These are phyloP conservation scores for Metschnikowia aberdeeniae DNA, from an alignment of 805 yeast genomes.

Conservation along the genomic window DNA sequence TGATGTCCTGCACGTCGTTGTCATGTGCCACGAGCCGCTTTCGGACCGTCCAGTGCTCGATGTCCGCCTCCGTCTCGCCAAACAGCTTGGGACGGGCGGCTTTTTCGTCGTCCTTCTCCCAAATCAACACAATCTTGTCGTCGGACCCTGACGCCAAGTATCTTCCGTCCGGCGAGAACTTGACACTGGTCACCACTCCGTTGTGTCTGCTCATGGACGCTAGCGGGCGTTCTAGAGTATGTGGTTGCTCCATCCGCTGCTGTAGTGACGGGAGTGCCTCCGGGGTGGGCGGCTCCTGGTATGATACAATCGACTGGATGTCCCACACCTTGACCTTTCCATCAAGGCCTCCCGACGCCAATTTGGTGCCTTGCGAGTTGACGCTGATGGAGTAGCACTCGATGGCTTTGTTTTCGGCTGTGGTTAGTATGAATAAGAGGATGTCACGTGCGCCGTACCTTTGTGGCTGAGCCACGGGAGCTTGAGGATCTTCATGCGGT, in stretches of 20 bases:
- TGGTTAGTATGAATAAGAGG: constrained; percentile 18
- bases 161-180: constrained; percentile 88
- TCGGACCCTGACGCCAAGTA: constrained; percentile 94
- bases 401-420: constrained; percentile 73
- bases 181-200: constrained; percentile 92
- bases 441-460: constrained; percentile 25
- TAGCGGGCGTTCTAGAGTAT: constrained; percentile 45
- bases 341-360: constrained; percentile 91
- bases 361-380: constrained; percentile 73
- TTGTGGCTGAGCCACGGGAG: constrained; percentile 44
- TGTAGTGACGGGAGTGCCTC: neutral
- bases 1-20: constrained; percentile 94
- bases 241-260: constrained; percentile 13
- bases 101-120: constrained; percentile 82
- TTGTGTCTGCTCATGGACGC: constrained; percentile 94
- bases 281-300: constrained; percentile 19
- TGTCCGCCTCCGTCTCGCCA: constrained; percentile 66
- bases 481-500: constrained; percentile 34
- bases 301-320: constrained; percentile 48
- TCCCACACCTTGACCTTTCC: constrained; percentile 94
- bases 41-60: constrained; percentile 93
- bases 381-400: constrained; percentile 84
- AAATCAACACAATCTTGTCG: constrained; percentile 82
- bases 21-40: constrained; percentile 94
- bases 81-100: constrained; percentile 54